Percentiles rank a stretch among this genome's conserved stretches.
Evolutionary conservation across 2,329 filamentous ascomycete species (phyloP).

Genomic region (Thelonectria rubi): DNA sequence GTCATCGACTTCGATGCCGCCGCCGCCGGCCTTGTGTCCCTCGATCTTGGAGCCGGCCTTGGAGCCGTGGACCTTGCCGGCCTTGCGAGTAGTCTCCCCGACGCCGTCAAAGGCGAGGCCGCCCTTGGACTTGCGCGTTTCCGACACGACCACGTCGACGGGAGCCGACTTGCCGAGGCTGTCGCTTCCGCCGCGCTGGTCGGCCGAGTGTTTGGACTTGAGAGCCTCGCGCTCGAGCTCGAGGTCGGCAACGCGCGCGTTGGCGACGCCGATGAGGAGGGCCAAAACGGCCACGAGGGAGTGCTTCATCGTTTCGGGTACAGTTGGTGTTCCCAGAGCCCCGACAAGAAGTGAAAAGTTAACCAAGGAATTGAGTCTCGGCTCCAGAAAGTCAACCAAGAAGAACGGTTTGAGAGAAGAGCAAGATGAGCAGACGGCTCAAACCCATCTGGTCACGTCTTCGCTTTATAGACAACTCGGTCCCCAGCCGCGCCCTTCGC

Average conservation of each 20-base stretch:
- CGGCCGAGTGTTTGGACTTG: constrained; percentile 5
- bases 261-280: constrained; percentile 34
- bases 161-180: background rate
- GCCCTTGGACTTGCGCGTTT: too few species aligned
- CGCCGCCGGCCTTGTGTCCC: too few species aligned
- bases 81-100: too few species aligned
- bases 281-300: constrained; percentile 39
- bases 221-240: constrained; percentile 17
- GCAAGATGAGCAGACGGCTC: constrained; percentile 8
- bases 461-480: background rate
- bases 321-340: constrained; percentile 20
- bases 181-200: too few species aligned
- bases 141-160: too few species aligned
- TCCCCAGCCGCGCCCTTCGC: too few species aligned
- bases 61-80: too few species aligned
- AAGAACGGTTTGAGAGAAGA: constrained; percentile 1
- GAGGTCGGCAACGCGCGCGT: constrained; percentile 26
- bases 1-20: too few species aligned
- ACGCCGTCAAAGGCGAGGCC: too few species aligned
- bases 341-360: constrained; percentile 19
- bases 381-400: constrained; percentile 1
- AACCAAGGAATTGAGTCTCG: constrained; percentile 12
- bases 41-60: too few species aligned
- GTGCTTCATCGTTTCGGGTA: constrained; percentile 33
- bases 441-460: background rate